These are phyloP conservation scores for Pseudonitzschia delicatissima DNA, from an alignment of 108 stramenopile species.

Conservation along the genomic window DNA sequence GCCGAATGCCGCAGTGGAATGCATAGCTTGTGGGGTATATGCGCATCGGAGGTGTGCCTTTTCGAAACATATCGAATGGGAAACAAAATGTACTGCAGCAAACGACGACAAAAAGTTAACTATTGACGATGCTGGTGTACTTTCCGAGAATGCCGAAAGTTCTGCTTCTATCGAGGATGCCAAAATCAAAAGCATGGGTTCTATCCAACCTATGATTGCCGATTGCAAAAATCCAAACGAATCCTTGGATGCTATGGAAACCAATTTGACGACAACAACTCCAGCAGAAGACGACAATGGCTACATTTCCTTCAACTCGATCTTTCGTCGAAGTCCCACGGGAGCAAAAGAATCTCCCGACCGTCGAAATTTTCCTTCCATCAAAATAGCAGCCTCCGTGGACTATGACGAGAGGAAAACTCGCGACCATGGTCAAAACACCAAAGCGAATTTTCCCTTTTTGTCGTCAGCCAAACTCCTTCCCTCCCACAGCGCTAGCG, in stretches of 20 bases:
- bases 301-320: neutral
- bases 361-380: neutral
- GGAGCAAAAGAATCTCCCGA: neutral
- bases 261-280: neutral
- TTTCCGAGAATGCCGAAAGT: neutral
- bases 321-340: neutral
- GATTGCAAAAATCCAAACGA: neutral
- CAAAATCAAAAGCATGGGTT: neutral
- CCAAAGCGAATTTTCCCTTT: slow-evolving; percentile 27
- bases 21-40: slow-evolving; percentile 64
- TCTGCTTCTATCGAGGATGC: neutral
- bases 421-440: slow-evolving; percentile 6
- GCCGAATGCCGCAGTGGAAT: slow-evolving; percentile 44
- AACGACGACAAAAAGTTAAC: neutral
- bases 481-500: neutral
- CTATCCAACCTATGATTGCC: neutral
- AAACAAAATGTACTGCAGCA: slow-evolving; percentile 15
- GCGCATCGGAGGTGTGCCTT: slow-evolving; percentile 76
- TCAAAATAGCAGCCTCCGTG: slow-evolving; percentile 4
- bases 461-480: slow-evolving; percentile 10
- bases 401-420: neutral
- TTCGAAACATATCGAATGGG: slow-evolving; percentile 24
- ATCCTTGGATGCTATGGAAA: neutral
- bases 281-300: neutral
- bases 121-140: neutral